Conservation (phyloP, 2,329 filamentous ascomycete species). For the Aspergillus sp. region DNA sequence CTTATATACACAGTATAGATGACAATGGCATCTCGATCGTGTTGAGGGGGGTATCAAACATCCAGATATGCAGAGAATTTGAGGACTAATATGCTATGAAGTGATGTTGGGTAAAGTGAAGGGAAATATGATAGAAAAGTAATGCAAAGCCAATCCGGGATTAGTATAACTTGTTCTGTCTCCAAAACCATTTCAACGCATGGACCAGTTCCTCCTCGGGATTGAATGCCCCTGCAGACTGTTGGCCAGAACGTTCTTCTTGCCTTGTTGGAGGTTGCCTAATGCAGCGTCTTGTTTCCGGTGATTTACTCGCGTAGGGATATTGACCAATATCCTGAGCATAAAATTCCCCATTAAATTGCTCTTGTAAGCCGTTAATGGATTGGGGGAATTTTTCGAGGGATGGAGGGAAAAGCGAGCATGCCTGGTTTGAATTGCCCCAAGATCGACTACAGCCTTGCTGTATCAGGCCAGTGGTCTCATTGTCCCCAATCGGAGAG, state of each 20-base stretch:
- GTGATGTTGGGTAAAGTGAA: background rate
- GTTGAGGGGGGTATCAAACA: background rate
- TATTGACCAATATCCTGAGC: background rate
- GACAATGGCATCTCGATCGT: background rate
- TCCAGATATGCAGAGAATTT: background rate
- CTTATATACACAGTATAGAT: no score
- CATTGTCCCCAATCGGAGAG: background rate
- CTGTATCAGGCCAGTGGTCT: background rate
- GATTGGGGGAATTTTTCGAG: background rate
- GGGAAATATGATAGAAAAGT: background rate
- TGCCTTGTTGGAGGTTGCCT: background rate
- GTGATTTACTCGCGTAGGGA: background rate
- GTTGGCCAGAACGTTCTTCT: background rate
- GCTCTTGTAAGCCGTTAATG: background rate
- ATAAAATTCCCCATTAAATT: background rate
- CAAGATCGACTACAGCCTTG: background rate
- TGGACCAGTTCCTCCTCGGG: background rate
- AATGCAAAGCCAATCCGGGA: background rate
- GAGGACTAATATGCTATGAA: background rate
- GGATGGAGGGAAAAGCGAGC: background rate
- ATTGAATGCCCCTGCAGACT: background rate
- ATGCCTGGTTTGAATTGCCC: background rate
- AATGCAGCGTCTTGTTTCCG: background rate
- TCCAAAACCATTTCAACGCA: constrained; percentile 20
- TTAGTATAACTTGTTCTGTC: constrained; percentile 27